Evolutionary conservation across 1,139 yeast genomes (phyloP), one percentile per base, ranked within the genome.

Genomic region (Hemisphaericaspora xylanilytica): DNA sequence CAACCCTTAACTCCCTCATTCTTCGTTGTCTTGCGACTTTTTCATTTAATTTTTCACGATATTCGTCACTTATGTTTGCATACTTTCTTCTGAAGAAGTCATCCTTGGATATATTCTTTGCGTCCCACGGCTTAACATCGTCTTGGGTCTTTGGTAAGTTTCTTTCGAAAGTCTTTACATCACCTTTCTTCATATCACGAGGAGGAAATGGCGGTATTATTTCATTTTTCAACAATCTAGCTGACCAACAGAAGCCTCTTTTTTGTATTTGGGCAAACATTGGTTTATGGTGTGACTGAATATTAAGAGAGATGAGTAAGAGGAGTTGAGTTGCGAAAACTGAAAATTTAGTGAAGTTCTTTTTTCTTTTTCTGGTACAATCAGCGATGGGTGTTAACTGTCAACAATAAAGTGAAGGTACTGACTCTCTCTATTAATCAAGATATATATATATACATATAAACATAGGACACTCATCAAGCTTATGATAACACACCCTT

Each of bases 401-500:
- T 20, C 8, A 20, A 20, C 8, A 20, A 8, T 22, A 22, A 22
- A 5, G 26, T 22, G 8, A 20, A 22, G n/a, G 4, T 8, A 9
- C 11, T 6, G 11, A 9, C n/a, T 22, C 9, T 22, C n/a, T 22
- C 26, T 22, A 22, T 22, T 22, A 22, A 12, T 22, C 11, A 10
- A 10, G n/a, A 9, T 22, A 22, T 22, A 22, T 11, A 3, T 13
- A 3, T 13, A 9, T 27, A 27, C 17, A 27, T 14, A 15, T 15
- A n/a, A 18, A 6, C n/a, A 20, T n/a, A 28, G 15, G 17, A 24
- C 28, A 22, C 14, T 12, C 11, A 22, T 22, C 11, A 22, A 9
- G 18, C 10, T 43, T 54, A 80, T 56, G 79, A 80, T 37, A 92
- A 71, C 7, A 92, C 98, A 37, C 98, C 98, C 65, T 92, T 92